Evolutionary conservation across 2,329 filamentous ascomycete species (phyloP).

Genomic region (Paecilomyces dactylethromorphus): DNA sequence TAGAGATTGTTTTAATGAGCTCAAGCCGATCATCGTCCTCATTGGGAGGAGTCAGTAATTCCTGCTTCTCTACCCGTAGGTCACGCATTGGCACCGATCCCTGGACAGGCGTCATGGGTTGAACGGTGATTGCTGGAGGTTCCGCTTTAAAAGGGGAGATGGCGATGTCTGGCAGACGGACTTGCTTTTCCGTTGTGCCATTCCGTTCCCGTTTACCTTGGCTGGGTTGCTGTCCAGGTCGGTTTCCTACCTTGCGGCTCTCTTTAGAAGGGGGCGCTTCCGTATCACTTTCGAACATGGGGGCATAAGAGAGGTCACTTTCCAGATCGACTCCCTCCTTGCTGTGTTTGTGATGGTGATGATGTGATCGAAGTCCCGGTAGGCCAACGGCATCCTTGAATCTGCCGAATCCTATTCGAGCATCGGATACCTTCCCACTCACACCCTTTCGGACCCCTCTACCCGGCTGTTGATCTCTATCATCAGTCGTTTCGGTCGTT

Average conservation of each 20-base stretch:
- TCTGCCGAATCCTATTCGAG: slow-evolving; percentile 72
- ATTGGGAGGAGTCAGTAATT: slow-evolving; percentile 4
- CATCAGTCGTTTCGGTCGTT: slow-evolving; percentile 20
- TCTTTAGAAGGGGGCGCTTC: slow-evolving; percentile 12
- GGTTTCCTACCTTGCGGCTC: slow-evolving; percentile 6
- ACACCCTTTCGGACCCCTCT: slow-evolving; percentile 72
- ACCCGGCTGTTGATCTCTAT: slow-evolving; percentile 45
- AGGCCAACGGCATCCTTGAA: slow-evolving; percentile 77
- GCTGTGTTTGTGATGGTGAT: slow-evolving; percentile 31
- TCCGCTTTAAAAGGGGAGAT: slow-evolving; percentile 8
- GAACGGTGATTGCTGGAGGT: slow-evolving; percentile 27
- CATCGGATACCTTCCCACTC: slow-evolving; percentile 70
- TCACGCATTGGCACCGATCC: slow-evolving; percentile 13
- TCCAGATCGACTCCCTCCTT: slow-evolving; percentile 28
- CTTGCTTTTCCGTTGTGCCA: slow-evolving; percentile 9
- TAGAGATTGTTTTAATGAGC: slow-evolving; percentile 21
- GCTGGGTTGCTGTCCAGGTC: not conserved
- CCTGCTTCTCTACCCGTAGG: slow-evolving; percentile 1
- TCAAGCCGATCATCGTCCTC: slow-evolving; percentile 22
- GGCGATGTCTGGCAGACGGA: slow-evolving; percentile 1
- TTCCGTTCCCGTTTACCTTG: slow-evolving; percentile 7
- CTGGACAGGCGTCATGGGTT: slow-evolving; percentile 15
- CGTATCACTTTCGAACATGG: slow-evolving; percentile 22
- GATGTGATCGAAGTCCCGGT: slow-evolving; percentile 33
- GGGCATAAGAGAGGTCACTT: slow-evolving; percentile 20